phyloP scores from a whole-genome alignment of 805 yeast genomes.

The Dipodascopsis uninucleata region DNA sequence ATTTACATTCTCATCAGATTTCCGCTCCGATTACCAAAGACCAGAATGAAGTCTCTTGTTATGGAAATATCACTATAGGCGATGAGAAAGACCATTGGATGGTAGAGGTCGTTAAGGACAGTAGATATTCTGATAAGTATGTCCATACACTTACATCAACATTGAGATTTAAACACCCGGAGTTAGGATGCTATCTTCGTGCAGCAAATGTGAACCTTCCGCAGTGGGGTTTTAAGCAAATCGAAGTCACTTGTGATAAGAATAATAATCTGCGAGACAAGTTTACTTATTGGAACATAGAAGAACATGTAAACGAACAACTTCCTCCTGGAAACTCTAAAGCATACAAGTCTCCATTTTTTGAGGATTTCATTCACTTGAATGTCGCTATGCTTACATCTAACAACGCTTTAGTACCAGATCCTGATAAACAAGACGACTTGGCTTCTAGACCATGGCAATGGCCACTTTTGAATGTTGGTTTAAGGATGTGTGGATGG shows the following conservation, averaged over 20 bases:
- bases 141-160: constrained; percentile 82
- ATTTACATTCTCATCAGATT: constrained; percentile 78
- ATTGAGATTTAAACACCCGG: constrained; percentile 67
- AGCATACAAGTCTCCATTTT: constrained; percentile 52
- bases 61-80: constrained; percentile 67
- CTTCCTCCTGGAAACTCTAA: constrained; percentile 41
- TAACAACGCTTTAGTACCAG: constrained; percentile 78
- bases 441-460: constrained; percentile 78
- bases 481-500: constrained; percentile 79
- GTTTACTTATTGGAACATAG: constrained; percentile 78
- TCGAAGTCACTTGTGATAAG: constrained; percentile 77
- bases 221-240: constrained; percentile 97
- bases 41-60: constrained; percentile 82
- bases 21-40: constrained; percentile 67
- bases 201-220: constrained; percentile 81
- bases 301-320: constrained; percentile 56
- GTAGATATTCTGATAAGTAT: constrained; percentile 49
- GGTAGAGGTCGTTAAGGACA: constrained; percentile 65
- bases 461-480: constrained; percentile 69
- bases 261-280: constrained; percentile 51
- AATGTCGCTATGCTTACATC: constrained; percentile 82
- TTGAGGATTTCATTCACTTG: constrained; percentile 65
- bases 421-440: constrained; percentile 63
- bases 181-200: constrained; percentile 76
- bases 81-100: constrained; percentile 89